These are phyloP conservation scores for Solanum arcanum DNA, from an alignment of 257 asterid species.

Conservation along the genomic window DNA sequence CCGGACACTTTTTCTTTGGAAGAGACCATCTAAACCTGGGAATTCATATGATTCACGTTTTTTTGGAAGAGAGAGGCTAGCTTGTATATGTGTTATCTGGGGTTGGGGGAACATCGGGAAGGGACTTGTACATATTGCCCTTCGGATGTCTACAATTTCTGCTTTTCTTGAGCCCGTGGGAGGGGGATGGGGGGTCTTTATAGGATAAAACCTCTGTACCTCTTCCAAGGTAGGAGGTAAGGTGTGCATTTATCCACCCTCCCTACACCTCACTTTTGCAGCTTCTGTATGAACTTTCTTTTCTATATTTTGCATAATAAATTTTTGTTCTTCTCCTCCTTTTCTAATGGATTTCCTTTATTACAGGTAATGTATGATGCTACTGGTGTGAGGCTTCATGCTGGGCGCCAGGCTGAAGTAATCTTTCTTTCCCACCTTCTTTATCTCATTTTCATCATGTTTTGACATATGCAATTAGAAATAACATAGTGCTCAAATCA, in stretches of 20 bases:
- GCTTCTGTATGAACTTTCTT: not conserved
- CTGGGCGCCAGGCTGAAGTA: constrained; percentile 99
- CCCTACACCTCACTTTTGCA: not conserved
- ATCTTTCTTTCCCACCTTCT: constrained; percentile 8
- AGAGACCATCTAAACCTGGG: not conserved
- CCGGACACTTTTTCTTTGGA: not conserved
- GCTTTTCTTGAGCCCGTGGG: not conserved
- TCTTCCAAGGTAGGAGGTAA: not conserved
- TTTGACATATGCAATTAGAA: not conserved
- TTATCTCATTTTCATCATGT: not conserved
- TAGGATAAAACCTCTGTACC: not conserved
- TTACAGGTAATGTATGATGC: constrained; percentile 97
- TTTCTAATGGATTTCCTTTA: constrained; percentile 13
- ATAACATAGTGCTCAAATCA: not conserved
- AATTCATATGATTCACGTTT: not conserved
- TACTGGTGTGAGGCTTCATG: constrained; percentile 90
- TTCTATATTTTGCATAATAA: not conserved
- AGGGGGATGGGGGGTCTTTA: not conserved
- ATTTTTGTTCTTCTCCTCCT: not conserved
- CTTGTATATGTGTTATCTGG: not conserved
- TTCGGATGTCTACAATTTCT: not conserved
- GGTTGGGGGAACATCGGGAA: not conserved
- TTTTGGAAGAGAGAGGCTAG: not conserved
- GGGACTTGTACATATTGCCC: not conserved
- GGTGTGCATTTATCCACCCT: not conserved